Percentiles rank a stretch among this genome's conserved stretches.
Evolutionary conservation across 208 protist species (phyloP).

Genomic region (Leishmania major): DNA sequence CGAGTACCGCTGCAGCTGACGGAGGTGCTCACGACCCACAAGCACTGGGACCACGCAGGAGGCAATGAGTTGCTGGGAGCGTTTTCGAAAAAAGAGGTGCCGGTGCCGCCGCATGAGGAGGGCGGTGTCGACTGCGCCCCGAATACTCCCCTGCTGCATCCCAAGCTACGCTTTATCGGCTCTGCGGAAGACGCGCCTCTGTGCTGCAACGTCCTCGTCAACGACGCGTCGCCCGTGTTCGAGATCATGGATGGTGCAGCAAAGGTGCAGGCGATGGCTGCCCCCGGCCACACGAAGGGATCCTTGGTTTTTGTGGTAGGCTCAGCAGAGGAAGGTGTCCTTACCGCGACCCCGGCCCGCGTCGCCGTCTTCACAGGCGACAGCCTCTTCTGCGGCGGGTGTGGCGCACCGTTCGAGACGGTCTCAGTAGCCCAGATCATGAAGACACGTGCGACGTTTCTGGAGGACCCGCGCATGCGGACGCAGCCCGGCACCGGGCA

Average conservation of each 20-base stretch:
- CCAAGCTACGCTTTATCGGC: constrained; percentile 66
- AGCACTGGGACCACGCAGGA: constrained; percentile 96
- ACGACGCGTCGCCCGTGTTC: constrained; percentile 46
- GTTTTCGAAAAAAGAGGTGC: constrained; percentile 10
- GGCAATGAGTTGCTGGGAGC: constrained; percentile 83
- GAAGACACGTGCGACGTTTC: constrained; percentile 47
- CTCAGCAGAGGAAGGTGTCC: constrained; percentile 44
- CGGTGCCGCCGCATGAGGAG: constrained; percentile 20
- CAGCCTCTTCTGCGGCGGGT: constrained; percentile 93
- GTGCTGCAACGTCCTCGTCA: constrained; percentile 58
- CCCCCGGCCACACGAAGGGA: constrained; percentile 83
- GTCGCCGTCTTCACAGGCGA: constrained; percentile 93
- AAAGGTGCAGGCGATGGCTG: constrained; percentile 55
- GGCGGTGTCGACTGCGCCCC: constrained; percentile 14
- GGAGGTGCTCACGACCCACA: constrained; percentile 94
- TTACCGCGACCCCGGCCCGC: constrained; percentile 20
- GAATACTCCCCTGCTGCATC: constrained; percentile 13
- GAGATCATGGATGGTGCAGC: constrained; percentile 51
- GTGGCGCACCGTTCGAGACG: constrained; percentile 92
- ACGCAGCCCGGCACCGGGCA: constrained; percentile 69
- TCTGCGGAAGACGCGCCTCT: constrained; percentile 68
- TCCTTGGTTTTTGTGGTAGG: constrained; percentile 77
- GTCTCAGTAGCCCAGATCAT: constrained; percentile 46
- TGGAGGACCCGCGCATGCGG: constrained; percentile 39
- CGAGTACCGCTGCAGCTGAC: constrained; percentile 53